Evolutionary conservation across 441 rosid species (phyloP), one percentile per base, ranked within the genome.

Genomic region (Melastoma candidum): DNA sequence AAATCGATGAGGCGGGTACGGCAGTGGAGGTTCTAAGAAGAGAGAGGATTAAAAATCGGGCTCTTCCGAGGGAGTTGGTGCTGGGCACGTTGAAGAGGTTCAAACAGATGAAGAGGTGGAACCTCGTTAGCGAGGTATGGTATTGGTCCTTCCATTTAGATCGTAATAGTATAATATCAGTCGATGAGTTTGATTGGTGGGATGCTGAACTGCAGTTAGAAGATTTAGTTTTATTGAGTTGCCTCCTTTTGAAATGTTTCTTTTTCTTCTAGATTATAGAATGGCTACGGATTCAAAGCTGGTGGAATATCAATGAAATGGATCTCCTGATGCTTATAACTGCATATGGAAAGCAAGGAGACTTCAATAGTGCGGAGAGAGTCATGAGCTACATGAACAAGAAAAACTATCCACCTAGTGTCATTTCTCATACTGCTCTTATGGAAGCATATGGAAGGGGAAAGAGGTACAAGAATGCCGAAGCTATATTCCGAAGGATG

Each of bases 371-470:
- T 69, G 94, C 94, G 65, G 98, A 92, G 71, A 88, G 69, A 69
- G 68, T 84, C 62, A 73, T 88, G 56, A 72, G 79, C 50, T 58
- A 71, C 26, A 74, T 85, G 77, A 88, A 82, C 64, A 82, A 80
- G 76, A 81, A 68, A 70, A 90, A 93, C 2, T 79, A 75, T 66
- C 65, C 50, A 44, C 95, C 97, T 43, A 84, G 71, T 72, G 94
- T 84, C 59, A 70, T 88, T 44, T 81, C 97, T 29, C 76, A 82
- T 46, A 92, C 97, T 27, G 97, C 95, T 59, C 87, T 92, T 45
- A 81, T 92, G 87, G 98, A 92, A 66, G 95, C 97, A 12, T 84
- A 92, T 67, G 97, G 98, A 58, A 85, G 72, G 76, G 95, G 94
- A 69, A 92, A 80, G 51, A 78, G 76, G 57, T 85, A 77, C 61